Conservation (phyloP, 257 asterid species). For the Solanum lycopersicoides region DNA sequence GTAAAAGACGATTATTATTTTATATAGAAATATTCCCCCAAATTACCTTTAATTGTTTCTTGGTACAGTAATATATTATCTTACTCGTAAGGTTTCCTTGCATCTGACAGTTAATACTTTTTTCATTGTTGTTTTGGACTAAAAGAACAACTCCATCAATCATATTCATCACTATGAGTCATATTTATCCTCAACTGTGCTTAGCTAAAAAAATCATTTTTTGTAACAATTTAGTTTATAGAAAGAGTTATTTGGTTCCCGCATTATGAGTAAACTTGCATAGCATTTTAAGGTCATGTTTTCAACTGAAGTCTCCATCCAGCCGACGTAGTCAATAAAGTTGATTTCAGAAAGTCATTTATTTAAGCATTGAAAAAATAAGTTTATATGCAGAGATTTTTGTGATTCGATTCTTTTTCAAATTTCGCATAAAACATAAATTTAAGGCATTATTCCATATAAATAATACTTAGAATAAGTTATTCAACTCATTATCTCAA, state of each 20-base stretch:
- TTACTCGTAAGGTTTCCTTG: background rate
- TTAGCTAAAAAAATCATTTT: too few relatives aligned
- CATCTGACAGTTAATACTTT: background rate
- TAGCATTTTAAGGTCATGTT: background rate
- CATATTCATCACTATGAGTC: background rate
- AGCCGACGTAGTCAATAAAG: background rate
- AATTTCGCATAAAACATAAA: background rate
- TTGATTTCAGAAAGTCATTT: background rate
- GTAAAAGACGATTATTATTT: background rate
- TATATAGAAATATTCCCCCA: background rate
- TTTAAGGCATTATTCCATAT: background rate
- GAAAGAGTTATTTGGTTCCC: background rate
- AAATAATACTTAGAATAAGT: background rate
- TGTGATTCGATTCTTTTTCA: background rate
- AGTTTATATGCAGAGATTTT: rapidly evolving
- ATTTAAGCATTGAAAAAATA: background rate
- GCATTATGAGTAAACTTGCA: background rate
- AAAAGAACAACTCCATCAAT: background rate
- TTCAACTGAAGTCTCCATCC: background rate
- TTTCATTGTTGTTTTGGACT: background rate
- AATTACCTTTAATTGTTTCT: background rate
- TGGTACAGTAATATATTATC: background rate
- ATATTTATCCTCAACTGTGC: background rate
- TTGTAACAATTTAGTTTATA: background rate
- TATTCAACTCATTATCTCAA: background rate